phyloP scores from a whole-genome alignment of 371 early-diverging fungal genomes.

The Apophysomyces elegans region DNA sequence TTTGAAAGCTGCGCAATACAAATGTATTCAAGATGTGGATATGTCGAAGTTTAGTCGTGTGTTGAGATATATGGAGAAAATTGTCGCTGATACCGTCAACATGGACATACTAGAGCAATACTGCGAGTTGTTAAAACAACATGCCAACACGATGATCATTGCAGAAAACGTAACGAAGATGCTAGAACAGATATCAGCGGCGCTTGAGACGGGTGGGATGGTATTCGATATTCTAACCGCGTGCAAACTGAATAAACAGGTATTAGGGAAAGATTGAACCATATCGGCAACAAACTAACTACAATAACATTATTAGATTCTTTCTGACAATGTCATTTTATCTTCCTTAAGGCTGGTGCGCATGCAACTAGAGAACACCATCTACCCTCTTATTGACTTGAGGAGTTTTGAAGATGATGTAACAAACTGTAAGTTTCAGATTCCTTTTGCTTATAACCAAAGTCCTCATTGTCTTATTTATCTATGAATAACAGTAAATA shows the following conservation, averaged over 20 bases:
- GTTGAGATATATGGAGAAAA: slow-evolving; percentile 11
- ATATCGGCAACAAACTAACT: neutral
- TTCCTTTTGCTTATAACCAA: neutral
- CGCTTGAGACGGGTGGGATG: slow-evolving; percentile 30
- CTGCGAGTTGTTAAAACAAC: slow-evolving; percentile 3
- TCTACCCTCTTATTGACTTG: slow-evolving; percentile 47
- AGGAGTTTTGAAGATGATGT: slow-evolving; percentile 28
- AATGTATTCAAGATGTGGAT: slow-evolving; percentile 4
- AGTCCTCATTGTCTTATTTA: neutral
- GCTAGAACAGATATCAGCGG: slow-evolving; percentile 20
- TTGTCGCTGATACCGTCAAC: neutral
- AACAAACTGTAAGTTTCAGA: slow-evolving; percentile 26
- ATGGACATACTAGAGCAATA: slow-evolving; percentile 7
- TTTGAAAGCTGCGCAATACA: slow-evolving; percentile 11
- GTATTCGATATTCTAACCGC: slow-evolving; percentile 33
- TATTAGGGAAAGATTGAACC: neutral
- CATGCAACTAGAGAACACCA: slow-evolving; percentile 34
- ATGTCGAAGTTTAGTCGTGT: slow-evolving; percentile 15
- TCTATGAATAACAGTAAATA: slow-evolving; percentile 22
- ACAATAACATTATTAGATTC: slow-evolving; percentile 13
- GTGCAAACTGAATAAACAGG: slow-evolving; percentile 35
- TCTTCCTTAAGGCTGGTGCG: slow-evolving; percentile 39
- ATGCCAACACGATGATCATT: neutral
- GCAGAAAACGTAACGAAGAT: neutral
- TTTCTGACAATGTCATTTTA: slow-evolving; percentile 28